Evolutionary conservation across 768 basidiomycete species (phyloP), one percentile per base, ranked within the genome.

Genomic region (Phaffia tasmanica): DNA sequence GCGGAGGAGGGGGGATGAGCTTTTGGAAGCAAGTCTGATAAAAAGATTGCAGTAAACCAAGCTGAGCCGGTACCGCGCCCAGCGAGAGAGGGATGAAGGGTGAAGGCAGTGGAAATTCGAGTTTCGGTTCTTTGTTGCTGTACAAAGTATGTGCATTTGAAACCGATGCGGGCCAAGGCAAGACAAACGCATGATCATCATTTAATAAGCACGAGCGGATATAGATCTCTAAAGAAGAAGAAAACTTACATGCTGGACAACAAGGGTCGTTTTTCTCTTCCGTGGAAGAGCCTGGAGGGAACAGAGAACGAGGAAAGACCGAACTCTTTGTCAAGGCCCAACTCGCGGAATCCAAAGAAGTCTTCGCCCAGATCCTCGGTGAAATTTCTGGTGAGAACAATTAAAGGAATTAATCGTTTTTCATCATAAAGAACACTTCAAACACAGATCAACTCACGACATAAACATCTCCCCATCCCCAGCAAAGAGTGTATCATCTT

Each of bases 361-460:
- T 98, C 93, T 72, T 92, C 91, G 42, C 91, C 92, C 19, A 93
- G 81, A 19, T 84, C 80, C 60, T 90, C 88, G 0, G 89, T 86
- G 75, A 94, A 91, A 72, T 88, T 86, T 62, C 86, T 87, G 72
- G 1, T 65, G 19, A 59, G 21, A 51, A 57, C 30, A 57, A 63
- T 64, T 42, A 19, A 54, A 8, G 29, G 18, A 14, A 16, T 25
- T 7, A 35, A 19, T 16, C 18, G 46, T 11, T 11, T 16, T 16
- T 57, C 1, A 30, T 9, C 0, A 70, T 61, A 30, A 48, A 60
- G 1, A 60, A 14, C 18, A 30, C 19, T n/a, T n/a, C n/a, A n/a
- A 58, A 19, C 48, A 58, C 54, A 18, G 46, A 29, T 6, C n/a
- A 21, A 77, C 82, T 56, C 72, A 84, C 86, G 84, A 83, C 23